Evolutionary conservation across 352 stramenopile species (phyloP).

Genomic region (Pythium dissimile): DNA sequence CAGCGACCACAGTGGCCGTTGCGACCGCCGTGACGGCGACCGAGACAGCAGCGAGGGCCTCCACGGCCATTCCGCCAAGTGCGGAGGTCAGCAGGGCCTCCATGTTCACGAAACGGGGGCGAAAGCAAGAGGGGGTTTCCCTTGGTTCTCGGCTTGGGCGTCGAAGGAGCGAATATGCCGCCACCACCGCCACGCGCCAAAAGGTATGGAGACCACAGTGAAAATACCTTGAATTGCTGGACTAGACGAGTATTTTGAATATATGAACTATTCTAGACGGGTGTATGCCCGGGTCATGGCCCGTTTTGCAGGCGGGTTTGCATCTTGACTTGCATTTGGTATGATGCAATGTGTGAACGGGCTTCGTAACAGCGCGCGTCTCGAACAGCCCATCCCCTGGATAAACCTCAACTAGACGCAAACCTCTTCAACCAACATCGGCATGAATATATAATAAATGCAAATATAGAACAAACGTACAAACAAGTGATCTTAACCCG

Average conservation of each 20-base stretch:
- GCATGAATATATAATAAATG: background rate
- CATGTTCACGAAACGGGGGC: conserved; percentile 4
- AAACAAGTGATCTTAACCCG: background rate
- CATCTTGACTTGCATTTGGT: conserved; percentile 3
- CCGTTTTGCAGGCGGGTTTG: conserved; percentile 2
- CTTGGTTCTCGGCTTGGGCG: background rate
- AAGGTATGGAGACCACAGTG: background rate
- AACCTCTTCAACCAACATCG: background rate
- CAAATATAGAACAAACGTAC: background rate
- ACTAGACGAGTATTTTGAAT: conserved; percentile 8
- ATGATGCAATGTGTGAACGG: no score
- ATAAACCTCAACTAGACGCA: background rate
- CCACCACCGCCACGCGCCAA: background rate
- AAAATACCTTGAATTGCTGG: conserved; percentile 10
- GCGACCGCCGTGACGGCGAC: conserved; percentile 26
- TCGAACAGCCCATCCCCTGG: background rate
- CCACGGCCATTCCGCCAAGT: conserved; percentile 36
- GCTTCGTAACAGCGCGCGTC: no score
- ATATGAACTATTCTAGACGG: background rate
- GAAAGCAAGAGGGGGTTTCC: background rate
- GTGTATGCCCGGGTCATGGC: background rate
- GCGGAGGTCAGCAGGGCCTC: conserved; percentile 32
- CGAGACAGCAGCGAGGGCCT: conserved; percentile 47
- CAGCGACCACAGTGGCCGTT: background rate
- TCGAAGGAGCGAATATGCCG: background rate